Evolutionary conservation across 805 yeast species (phyloP), one percentile per base, ranked within the genome.

Genomic region (Metschnikowia dekortorum): DNA sequence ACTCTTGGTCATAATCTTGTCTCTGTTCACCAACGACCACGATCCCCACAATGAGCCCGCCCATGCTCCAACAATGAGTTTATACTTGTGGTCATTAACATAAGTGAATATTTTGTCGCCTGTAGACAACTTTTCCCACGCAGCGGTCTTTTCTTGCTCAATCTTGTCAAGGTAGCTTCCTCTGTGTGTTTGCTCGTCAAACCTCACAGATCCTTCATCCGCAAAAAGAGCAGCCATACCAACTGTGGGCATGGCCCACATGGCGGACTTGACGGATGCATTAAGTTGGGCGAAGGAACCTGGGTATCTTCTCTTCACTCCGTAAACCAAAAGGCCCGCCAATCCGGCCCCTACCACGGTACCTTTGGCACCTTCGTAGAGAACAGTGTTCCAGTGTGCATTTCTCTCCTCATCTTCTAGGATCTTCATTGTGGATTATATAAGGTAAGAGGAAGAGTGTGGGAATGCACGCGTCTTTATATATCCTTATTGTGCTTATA

Each of bases 41-140:
- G 95, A 85, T 1, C 90, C 96, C 57, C 77, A 87, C 73, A 87
- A 68, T 3, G 92, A 84, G 22, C 82, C 86, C 5, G 88, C 90
- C 96, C 96, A 87, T 8, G 85, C 78, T 49, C 81, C 83, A 18
- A 84, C 79, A 56, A 87, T 82, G 56, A 85, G 76, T 63, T 78
- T 77, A 66, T 86, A 87, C 64, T 84, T 85, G 70, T 83, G 73
- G 49, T 72, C 78, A 39, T 78, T 69, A 31, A 80, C 66, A 38
- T 73, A 63, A 49, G 80, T 80, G 41, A 82, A 67, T 2, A 71
- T 32, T 63, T 82, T 82, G 40, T 84, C 84, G 6, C 68, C 59
- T 1, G 67, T 35, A 2, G 85, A 68, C 51, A 84, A 62, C 4
- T 67, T 56, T 22, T 76, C 66, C 85, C 87, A 83, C 61, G 78